phyloP scores from a whole-genome alignment of 129 eudicot species.

The Sambucus nigra region DNA sequence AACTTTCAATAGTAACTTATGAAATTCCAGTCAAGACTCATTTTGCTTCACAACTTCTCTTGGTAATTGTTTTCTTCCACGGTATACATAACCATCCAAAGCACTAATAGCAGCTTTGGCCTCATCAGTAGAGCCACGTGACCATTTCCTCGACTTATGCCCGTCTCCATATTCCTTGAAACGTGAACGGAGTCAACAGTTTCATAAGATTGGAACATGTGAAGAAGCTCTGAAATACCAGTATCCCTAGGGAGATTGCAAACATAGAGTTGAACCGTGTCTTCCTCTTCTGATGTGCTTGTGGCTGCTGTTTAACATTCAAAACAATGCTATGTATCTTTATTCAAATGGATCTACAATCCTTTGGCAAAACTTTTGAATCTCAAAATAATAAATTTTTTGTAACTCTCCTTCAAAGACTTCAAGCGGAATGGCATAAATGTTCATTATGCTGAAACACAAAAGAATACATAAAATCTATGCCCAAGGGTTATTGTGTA shows the following conservation, averaged over 20 bases:
- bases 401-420: no score
- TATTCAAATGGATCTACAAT: no score
- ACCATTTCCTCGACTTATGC: constrained; percentile 43
- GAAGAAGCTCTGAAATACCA: constrained; percentile 23
- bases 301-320: no score
- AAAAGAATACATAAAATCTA: no score
- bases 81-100: constrained; percentile 41
- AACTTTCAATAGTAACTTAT: no score
- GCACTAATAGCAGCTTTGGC: constrained; percentile 44
- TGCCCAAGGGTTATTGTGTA: no score
- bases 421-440: no score
- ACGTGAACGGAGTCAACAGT: constrained; percentile 51
- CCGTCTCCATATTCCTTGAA: constrained; percentile 31
- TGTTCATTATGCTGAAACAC: no score
- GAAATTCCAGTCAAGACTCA: constrained; percentile 21
- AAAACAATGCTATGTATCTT: no score
- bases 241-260: constrained; percentile 41
- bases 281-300: no score
- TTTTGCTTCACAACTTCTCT: constrained; percentile 28
- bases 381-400: no score
- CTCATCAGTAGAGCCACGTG: constrained; percentile 33
- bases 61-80: constrained; percentile 31
- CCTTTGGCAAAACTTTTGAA: no score
- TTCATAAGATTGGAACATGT: constrained; percentile 27
- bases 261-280: constrained; percentile 30